Conservation (phyloP, 495 filamentous ascomycete species). For the Penicillium chermesinum region DNA sequence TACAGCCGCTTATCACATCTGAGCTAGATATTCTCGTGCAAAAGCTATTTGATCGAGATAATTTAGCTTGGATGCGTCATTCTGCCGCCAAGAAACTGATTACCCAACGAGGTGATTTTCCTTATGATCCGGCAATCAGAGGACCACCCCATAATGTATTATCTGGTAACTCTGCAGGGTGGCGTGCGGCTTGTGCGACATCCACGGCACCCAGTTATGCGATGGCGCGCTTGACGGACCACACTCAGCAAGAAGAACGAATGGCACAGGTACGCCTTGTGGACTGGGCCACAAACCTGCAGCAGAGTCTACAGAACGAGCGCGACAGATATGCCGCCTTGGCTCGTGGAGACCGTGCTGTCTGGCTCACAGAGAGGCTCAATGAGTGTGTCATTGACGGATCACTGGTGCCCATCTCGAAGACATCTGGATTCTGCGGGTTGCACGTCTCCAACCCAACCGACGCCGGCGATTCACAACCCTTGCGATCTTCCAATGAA, state of each 20-base stretch:
- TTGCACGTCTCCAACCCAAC: slow-evolving; percentile 18
- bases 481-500: slow-evolving; percentile 22
- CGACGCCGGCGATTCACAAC: slow-evolving; percentile 15
- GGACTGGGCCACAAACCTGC: slow-evolving; percentile 87
- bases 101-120: slow-evolving; percentile 48
- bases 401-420: slow-evolving; percentile 51
- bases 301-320: slow-evolving; percentile 77
- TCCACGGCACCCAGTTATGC: slow-evolving; percentile 54
- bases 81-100: slow-evolving; percentile 81
- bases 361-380: slow-evolving; percentile 74
- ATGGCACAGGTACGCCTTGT: slow-evolving; percentile 76
- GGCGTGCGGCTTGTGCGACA: slow-evolving; percentile 6
- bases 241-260: slow-evolving; percentile 65
- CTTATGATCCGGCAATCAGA: slow-evolving; percentile 1
- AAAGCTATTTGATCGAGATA: slow-evolving; percentile 72
- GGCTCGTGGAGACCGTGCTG: slow-evolving; percentile 63
- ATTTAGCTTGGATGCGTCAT: slow-evolving; percentile 81
- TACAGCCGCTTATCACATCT: slow-evolving; percentile 74
- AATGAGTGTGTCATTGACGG: slow-evolving; percentile 72
- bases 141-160: slow-evolving; percentile 10
- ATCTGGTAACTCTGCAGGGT: slow-evolving; percentile 5
- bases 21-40: slow-evolving; percentile 69
- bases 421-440: slow-evolving; percentile 32
- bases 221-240: slow-evolving; percentile 65
- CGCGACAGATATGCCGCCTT: slow-evolving; percentile 69